These are phyloP conservation scores for Aquilaria sinensis DNA, from an alignment of 345 rosid species.

Conservation along the genomic window DNA sequence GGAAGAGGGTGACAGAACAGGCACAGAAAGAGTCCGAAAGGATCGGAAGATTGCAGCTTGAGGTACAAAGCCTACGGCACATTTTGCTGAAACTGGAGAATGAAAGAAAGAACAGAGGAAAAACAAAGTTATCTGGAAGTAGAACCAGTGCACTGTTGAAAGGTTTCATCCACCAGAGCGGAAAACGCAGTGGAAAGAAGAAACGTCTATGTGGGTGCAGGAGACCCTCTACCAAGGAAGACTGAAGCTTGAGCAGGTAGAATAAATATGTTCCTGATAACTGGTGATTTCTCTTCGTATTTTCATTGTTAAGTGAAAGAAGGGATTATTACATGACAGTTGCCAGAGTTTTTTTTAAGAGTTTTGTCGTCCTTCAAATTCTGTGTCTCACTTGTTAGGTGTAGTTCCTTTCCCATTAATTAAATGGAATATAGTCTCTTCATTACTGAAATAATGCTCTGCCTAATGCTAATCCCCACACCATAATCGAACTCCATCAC, in stretches of 20 bases:
- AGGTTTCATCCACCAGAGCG: constrained; percentile 49
- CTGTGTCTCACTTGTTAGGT: no score
- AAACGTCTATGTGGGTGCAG: constrained; percentile 67
- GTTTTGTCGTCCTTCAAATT: no score
- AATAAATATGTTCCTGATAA: no score
- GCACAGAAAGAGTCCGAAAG: constrained; percentile 66
- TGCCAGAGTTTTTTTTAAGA: no score
- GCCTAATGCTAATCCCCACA: no score
- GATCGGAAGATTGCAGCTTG: constrained; percentile 62
- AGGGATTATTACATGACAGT: no score
- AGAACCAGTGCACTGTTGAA: constrained; percentile 50
- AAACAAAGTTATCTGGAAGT: constrained; percentile 34
- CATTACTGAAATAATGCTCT: no score
- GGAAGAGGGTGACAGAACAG: constrained; percentile 45
- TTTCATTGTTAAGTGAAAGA: no score
- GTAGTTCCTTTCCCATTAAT: no score
- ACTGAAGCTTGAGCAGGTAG: constrained; percentile 18
- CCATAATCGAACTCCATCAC: no score
- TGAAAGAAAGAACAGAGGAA: constrained; percentile 45
- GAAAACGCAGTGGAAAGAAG: constrained; percentile 40
- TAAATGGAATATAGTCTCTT: no score
- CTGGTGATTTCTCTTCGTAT: no score
- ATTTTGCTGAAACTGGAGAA: constrained; percentile 63
- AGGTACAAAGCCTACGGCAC: constrained; percentile 61
- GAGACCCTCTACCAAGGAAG: constrained; percentile 49